A percentile compares a stretch with the other conserved stretches of the same genome.
Conservation (phyloP, 2,329 filamentous ascomycete species). For the Diplodia intermedia region DNA sequence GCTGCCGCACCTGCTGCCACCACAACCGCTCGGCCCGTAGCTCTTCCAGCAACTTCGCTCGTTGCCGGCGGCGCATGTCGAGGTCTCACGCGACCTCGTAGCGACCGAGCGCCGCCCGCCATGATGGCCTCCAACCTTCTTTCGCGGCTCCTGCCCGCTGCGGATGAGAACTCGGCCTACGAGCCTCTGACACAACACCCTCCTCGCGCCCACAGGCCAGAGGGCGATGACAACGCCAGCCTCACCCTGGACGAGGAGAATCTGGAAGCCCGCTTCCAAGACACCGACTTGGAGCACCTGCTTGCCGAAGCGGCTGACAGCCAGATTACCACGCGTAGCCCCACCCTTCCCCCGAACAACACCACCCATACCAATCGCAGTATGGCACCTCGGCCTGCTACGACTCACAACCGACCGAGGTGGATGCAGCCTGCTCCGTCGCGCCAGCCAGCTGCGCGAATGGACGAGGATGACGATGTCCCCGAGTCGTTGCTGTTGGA, state of each 20-base stretch:
- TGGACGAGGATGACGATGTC: slow-evolving; percentile 67
- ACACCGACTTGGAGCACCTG: slow-evolving; percentile 64
- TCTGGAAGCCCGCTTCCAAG: slow-evolving; percentile 58
- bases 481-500: slow-evolving; percentile 69
- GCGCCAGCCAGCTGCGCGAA: slow-evolving; percentile 33
- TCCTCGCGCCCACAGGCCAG: slow-evolving; percentile 38
- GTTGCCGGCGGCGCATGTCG: slow-evolving; percentile 5
- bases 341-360: slow-evolving; percentile 44
- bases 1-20: neutral
- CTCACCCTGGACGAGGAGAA: slow-evolving; percentile 60
- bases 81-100: neutral
- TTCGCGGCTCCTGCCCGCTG: slow-evolving; percentile 60
- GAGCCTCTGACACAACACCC: slow-evolving; percentile 38
- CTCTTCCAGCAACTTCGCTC: neutral
- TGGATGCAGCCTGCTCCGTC: slow-evolving; percentile 33
- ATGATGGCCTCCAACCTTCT: slow-evolving; percentile 61
- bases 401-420: slow-evolving; percentile 28
- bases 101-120: neutral
- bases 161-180: slow-evolving; percentile 56
- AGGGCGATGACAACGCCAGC: slow-evolving; percentile 53
- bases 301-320: slow-evolving; percentile 60
- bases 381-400: slow-evolving; percentile 19
- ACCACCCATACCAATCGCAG: slow-evolving; percentile 28
- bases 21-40: neutral
- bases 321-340: slow-evolving; percentile 55